Evolutionary conservation across 768 basidiomycete species (phyloP), one percentile per base, ranked within the genome.

Genomic region (Mycena pura): DNA sequence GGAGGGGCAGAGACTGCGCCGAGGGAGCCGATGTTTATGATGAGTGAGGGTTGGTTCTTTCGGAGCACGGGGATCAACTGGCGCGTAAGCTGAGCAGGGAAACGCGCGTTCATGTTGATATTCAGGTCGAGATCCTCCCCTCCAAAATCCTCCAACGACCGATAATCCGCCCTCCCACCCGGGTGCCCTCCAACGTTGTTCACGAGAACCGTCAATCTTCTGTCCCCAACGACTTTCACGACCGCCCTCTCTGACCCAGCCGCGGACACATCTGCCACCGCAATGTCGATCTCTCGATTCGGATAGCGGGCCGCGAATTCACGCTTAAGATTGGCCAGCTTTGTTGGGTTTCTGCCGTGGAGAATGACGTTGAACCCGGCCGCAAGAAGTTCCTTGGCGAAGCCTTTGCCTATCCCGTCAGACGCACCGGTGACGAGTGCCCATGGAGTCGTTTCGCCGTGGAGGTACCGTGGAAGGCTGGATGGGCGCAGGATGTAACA

Each of bases 141-240:
- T 3, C 14, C 10, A 19, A 17, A 21, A 3, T 28, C 32, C 22
- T 14, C 21, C 32, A 59, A 34, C 15, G 15, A 34, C 13, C 22
- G 48, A 25, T 44, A 59, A n/a, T 31, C 39, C 19, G 49, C 40
- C 29, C 27, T 47, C 24, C 45, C 19, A 25, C 32, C 21, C 39
- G 28, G 13, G 32, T 17, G 32, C 25, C 57, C 57, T 24, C 57
- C 57, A 32, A 50, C 22, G 57, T 59, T 59, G 57, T 59, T 59
- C 32, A 59, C 34, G 38, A 59, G 34, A n/a, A 59, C 27, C 25
- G 24, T 21, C 11, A 59, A 21, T 14, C 28, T 28, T 24, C 25
- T 32, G 17, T 36, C 13, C 14, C 28, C 29, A 27, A 21, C 27
- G 38, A 48, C 38, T 19, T 41, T 21, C 29, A 40, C 47, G 39